Conservation (phyloP, 2,329 filamentous ascomycete genomes). For the Sporothrix protearum region DNA sequence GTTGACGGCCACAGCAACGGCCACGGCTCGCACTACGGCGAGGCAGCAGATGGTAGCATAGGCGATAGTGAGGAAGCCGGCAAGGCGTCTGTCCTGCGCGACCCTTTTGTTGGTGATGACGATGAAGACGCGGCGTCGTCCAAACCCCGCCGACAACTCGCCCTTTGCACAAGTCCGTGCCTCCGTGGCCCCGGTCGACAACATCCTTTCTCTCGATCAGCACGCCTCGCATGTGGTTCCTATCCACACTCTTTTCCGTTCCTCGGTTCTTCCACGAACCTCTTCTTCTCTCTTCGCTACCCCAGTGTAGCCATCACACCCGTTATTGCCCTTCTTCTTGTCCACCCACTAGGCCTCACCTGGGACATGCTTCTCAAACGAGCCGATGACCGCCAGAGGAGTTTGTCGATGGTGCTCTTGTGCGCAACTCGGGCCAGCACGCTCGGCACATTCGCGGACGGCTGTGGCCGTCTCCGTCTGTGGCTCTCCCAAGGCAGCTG, state of each 20-base stretch:
- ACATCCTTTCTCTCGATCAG: constrained; percentile 76
- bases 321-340: constrained; percentile 79
- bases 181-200: constrained; percentile 71
- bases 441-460: constrained; percentile 32
- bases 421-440: constrained; percentile 22
- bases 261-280: constrained; percentile 75
- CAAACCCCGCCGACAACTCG: constrained; percentile 60
- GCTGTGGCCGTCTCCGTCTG: constrained; percentile 52
- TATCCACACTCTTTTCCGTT: constrained; percentile 80
- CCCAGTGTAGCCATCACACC: constrained; percentile 86
- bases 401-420: constrained; percentile 44
- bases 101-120: constrained; percentile 35
- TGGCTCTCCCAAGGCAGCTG: constrained; percentile 78
- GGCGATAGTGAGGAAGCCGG: background rate
- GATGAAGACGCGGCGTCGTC: constrained; percentile 45
- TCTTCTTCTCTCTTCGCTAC: constrained; percentile 88
- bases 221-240: constrained; percentile 80
- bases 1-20: constrained; percentile 11
- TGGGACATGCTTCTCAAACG: constrained; percentile 75
- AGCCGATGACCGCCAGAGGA: constrained; percentile 49
- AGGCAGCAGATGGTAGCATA: background rate
- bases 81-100: background rate
- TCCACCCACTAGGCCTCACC: constrained; percentile 75
- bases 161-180: constrained; percentile 76
- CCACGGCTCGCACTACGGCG: background rate